Evolutionary conservation across 352 stramenopile genomes (phyloP).

Genomic region (Phytophthora pisi): DNA sequence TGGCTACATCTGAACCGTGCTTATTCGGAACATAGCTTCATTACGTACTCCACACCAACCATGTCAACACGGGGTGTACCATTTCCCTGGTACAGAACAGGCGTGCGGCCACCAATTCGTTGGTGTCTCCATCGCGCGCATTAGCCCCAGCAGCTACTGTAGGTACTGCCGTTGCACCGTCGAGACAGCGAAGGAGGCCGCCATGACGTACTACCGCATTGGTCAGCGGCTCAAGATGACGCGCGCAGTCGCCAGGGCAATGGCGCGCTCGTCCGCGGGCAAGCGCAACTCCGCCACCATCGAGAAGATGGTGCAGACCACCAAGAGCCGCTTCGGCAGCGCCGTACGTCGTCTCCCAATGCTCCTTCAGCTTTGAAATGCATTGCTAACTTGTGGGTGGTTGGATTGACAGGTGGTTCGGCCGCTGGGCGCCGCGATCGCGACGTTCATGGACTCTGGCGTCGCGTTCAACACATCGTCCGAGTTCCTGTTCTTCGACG

Average conservation of each 20-base stretch:
- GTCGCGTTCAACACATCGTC: slow-evolving; percentile 61
- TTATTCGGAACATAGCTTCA: slow-evolving; percentile 10
- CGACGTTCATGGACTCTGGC: slow-evolving; percentile 57
- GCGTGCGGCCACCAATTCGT: slow-evolving; percentile 29
- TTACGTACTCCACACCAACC: slow-evolving; percentile 2
- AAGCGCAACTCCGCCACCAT: slow-evolving; percentile 53
- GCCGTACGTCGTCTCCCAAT: slow-evolving; percentile 44
- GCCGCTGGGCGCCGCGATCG: slow-evolving; percentile 51
- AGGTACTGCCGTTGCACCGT: background rate
- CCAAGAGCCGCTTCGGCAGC: slow-evolving; percentile 69
- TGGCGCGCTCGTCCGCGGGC: slow-evolving; percentile 59
- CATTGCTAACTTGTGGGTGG: slow-evolving; percentile 8
- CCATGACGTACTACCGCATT: slow-evolving; percentile 78
- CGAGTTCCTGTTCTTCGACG: slow-evolving; percentile 81
- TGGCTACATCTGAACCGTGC: background rate
- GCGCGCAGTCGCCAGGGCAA: slow-evolving; percentile 62
- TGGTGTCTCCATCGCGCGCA: slow-evolving; percentile 4
- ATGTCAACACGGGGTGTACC: slow-evolving; percentile 2
- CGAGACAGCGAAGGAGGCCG: slow-evolving; percentile 9
- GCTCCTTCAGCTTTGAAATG: background rate
- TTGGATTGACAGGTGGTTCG: slow-evolving; percentile 44
- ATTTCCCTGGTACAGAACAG: slow-evolving; percentile 8
- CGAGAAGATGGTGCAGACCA: slow-evolving; percentile 67
- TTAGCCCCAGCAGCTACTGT: slow-evolving; percentile 13
- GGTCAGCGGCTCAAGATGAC: slow-evolving; percentile 70